Conservation (phyloP, 495 filamentous ascomycete species). For the Podospora appendiculata region DNA sequence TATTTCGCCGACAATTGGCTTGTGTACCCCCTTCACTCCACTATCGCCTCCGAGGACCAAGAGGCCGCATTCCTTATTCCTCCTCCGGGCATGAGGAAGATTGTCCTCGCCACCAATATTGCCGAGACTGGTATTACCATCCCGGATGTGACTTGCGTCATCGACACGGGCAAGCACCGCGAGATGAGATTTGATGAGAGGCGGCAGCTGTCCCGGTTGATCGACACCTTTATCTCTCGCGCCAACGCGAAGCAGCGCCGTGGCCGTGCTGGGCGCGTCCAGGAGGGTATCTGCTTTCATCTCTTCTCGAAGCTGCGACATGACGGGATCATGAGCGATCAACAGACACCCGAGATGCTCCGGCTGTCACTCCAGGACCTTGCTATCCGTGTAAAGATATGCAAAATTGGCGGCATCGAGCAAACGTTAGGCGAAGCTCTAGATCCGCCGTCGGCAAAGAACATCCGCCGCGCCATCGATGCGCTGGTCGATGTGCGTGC, state of each 20-base stretch:
- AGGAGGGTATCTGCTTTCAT: conserved; percentile 90
- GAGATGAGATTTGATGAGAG: conserved; percentile 95
- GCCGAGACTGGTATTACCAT: conserved; percentile 97
- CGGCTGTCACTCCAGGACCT: conserved; percentile 89
- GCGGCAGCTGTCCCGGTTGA: conserved; percentile 78
- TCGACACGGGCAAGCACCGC: conserved; percentile 91
- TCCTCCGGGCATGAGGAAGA: conserved; percentile 73
- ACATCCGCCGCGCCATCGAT: conserved; percentile 86
- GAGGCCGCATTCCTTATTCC: conserved; percentile 84
- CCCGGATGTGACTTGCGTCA: conserved; percentile 89
- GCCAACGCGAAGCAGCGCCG: conserved; percentile 92
- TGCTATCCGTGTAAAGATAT: conserved; percentile 93
- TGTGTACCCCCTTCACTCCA: conserved; percentile 83
- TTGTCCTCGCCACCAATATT: conserved; percentile 93
- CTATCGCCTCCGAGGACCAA: conserved; percentile 93
- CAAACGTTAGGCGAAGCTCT: conserved; percentile 81
- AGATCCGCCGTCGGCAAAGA: conserved; percentile 82
- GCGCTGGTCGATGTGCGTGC: conserved; percentile 89
- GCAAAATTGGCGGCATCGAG: conserved; percentile 86
- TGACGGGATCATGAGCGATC: conserved; percentile 69
- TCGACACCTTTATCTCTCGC: conserved; percentile 87
- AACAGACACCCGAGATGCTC: conserved; percentile 94
- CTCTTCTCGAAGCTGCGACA: conserved; percentile 84
- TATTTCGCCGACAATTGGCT: conserved; percentile 64
- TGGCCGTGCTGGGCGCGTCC: conserved; percentile 92